Conservation (phyloP, 2,329 filamentous ascomycete genomes). For the Drechslerella coelobrocha region DNA sequence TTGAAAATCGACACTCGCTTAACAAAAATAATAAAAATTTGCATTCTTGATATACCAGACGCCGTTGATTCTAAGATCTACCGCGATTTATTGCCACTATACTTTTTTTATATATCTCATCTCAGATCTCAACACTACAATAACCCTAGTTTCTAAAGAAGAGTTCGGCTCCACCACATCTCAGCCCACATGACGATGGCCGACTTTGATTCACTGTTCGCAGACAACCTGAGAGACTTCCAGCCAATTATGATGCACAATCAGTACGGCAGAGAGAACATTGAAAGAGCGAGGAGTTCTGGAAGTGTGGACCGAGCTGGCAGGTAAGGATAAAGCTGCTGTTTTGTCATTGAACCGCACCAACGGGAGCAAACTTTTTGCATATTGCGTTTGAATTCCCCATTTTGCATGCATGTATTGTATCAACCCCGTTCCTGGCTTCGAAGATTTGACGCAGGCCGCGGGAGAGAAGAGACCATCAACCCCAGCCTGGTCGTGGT, state of each 20-base stretch:
- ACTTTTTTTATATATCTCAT: not conserved
- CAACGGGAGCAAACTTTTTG: not conserved
- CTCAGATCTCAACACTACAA: no score
- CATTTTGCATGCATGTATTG: not conserved
- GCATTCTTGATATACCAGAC: conserved; percentile 28
- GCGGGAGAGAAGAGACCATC: not conserved
- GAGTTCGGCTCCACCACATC: not conserved
- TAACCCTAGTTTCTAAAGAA: not conserved
- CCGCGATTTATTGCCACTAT: not conserved
- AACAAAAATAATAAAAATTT: conserved; percentile 16
- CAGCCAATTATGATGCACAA: conserved; percentile 48
- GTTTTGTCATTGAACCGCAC: not conserved
- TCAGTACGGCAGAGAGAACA: conserved; percentile 38
- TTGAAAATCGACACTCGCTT: conserved; percentile 47
- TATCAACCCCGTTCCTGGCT: not conserved
- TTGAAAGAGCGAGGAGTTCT: conserved; percentile 40
- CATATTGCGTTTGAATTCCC: not conserved
- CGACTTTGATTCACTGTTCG: conserved; percentile 46
- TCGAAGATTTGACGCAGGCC: not conserved
- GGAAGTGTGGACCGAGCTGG: conserved; percentile 34
- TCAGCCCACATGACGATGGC: conserved; percentile 43
- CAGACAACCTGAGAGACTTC: conserved; percentile 47
- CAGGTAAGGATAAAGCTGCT: conserved; percentile 28
- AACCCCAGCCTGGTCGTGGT: not conserved
- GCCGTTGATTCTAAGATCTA: not conserved